Base-by-base conservation (phyloP, 1,284 basidiomycete species). In the Sporisorium sorghi region DNA sequence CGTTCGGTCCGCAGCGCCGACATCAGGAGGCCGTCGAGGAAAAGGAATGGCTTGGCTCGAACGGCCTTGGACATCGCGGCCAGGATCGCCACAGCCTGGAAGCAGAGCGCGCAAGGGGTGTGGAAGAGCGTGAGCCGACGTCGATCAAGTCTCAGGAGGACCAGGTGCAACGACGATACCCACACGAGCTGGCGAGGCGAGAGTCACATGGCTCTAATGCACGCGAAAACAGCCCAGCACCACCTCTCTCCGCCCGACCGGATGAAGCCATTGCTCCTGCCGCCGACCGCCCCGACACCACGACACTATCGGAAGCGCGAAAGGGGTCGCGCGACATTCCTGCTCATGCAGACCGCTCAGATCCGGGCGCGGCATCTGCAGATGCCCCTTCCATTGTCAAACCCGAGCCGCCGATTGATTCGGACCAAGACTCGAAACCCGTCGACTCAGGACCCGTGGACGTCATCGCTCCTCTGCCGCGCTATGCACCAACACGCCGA, bases 401-500 rank as follows among this genome's bases (percentile, higher is more conserved):
- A 11, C 26, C 17, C 9, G 58, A 53, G 10, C 4, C 11, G 23
- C 12, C 37, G 30, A 9, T 32, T n/a, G 39, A 42, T 32, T 2
- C 51, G 2, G 15, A 14, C 4, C 5, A 30, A 37, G 39, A 37
- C 3, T 12, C 15, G 12, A 33, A 39, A 2, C 35, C 21, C 14
- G 37, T 17, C 46, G 28, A 53, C 33, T 11, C 39, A 8, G 43
- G 52, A 26, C 14, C 40, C 6, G 32, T 10, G 12, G 44, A 43
- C 8, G 46, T n/a, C 9, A 17, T 59, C 39, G 30, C 40, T 14
- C 65, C 62, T 3, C 53, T 76, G 17, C 67, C 66, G 15, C 62
- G 73, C 33, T 79, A 79, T 33, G 63, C 60, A 2, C 79, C 79
- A 1, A 66, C 51, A 5, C 37, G 52, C 7, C 79, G 79, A n/a